Evolutionary conservation across 176 grass and related monocot species (phyloP), one percentile per base, ranked within the genome.

Genomic region (Rhipidocladum racemiflorum): DNA sequence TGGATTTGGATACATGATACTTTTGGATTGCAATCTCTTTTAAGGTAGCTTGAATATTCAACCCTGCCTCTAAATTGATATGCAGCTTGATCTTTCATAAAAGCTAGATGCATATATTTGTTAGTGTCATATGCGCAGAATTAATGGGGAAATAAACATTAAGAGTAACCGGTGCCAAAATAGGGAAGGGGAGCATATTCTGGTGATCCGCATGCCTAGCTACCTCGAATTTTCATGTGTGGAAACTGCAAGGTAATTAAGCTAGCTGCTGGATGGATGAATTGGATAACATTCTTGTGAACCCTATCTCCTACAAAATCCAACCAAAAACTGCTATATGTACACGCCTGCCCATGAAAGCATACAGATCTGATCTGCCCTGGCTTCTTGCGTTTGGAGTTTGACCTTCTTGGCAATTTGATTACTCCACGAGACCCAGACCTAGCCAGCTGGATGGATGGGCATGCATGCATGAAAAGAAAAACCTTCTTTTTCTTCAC

Each of bases 311-410:
- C 78, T 83, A 82, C 63, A 75, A 36, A 61, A 88, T 85, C 86
- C 21, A 80, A 77, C 78, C 80, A 46, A 86, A 39, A 74, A 75
- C 75, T 88, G 86, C 51, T 46, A 25, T n/a, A n/a, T n/a, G n/a
- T 25, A 62, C 81, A 77, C 28, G n/a, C n/a, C n/a, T n/a, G 75
- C 9, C 67, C 76, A 81, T 42, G 32, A 48, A 77, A 66, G 57
- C 61, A 75, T 80, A 57, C 18, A 61, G n/a, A n/a, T n/a, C n/a
- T n/a, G 49, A 43, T 82, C 76, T 51, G 40, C 15, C 71, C n/a
- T 81, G 54, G 77, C 66, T 36, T 73, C 27, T 65, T 86, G 42
- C 14, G 3, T 35, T 79, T 90, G 78, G 79, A 78, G 51, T n/a
- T 54, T 77, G 79, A 87, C 79, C 45, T 83, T 87, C 4, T 77